phyloP scores from a whole-genome alignment of 768 basidiomycete species.

The Hysterangium stoloniferum region DNA sequence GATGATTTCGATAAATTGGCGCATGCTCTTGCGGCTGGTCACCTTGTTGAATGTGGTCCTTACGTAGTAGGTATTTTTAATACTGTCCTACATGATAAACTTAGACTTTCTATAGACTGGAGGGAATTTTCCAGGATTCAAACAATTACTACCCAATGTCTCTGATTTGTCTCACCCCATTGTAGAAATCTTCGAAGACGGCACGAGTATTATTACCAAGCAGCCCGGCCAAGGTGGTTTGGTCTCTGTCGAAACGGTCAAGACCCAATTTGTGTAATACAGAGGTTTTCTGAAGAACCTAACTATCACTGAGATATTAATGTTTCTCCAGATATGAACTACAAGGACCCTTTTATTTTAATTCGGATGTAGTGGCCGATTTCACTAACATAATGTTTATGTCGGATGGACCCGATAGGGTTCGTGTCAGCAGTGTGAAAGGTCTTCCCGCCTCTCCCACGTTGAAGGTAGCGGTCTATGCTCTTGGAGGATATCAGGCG shows the following conservation, averaged over 20 bases:
- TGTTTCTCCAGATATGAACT: constrained; percentile 1
- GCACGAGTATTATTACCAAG: constrained; percentile 6
- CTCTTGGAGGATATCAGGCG: background rate
- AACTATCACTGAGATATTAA: background rate
- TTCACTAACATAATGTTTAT: constrained; percentile 5
- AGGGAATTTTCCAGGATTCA: constrained; percentile 9
- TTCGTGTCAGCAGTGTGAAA: background rate
- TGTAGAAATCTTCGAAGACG: background rate
- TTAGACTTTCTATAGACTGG: constrained; percentile 1
- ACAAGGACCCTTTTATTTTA: constrained; percentile 9
- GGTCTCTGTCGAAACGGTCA: constrained; percentile 2
- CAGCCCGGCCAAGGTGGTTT: constrained; percentile 3
- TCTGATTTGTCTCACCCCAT: constrained; percentile 4
- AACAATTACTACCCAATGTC: background rate
- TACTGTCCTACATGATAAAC: background rate
- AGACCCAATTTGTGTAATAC: constrained; percentile 5
- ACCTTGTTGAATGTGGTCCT: constrained; percentile 6
- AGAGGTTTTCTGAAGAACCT: background rate
- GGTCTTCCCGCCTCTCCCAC: constrained; percentile 1
- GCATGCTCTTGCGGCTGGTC: constrained; percentile 7
- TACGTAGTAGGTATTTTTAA: constrained; percentile 4
- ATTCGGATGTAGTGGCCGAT: constrained; percentile 4
- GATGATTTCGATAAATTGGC: constrained; percentile 7
- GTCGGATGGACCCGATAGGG: background rate
- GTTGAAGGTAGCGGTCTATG: constrained; percentile 1